Percentiles rank a stretch among this genome's conserved stretches.
Evolutionary conservation across 2,329 filamentous ascomycete species (phyloP).

Genomic region (Calonectria henricotiae): DNA sequence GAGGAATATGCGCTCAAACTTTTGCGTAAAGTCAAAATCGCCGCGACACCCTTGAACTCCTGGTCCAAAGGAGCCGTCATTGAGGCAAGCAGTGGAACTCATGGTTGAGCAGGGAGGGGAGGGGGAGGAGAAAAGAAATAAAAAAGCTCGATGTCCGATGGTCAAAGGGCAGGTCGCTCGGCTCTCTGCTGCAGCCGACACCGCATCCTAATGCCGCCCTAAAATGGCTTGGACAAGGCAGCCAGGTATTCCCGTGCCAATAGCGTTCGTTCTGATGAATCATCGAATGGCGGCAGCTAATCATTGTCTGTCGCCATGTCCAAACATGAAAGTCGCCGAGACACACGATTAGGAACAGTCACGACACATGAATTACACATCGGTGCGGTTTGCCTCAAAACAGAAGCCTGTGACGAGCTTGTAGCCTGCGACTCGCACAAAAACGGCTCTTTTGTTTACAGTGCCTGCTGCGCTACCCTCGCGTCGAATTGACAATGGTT

Average conservation of each 20-base stretch:
- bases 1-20: constrained; percentile 67
- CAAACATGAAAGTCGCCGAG: constrained; percentile 14
- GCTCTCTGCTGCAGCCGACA: neutral
- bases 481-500: too few species aligned
- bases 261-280: neutral
- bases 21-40: constrained; percentile 68
- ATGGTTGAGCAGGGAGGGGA: constrained; percentile 29
- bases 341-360: neutral
- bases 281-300: neutral
- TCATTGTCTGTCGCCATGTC: constrained; percentile 2
- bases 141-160: neutral
- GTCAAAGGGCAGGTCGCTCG: neutral
- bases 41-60: constrained; percentile 64
- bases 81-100: constrained; percentile 53
- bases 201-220: neutral
- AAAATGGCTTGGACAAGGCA: neutral
- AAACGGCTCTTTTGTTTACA: too few species aligned
- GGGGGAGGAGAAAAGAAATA: too few species aligned
- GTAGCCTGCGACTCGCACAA: too few species aligned
- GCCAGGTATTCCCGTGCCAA: neutral
- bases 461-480: too few species aligned
- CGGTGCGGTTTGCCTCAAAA: neutral
- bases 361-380: neutral
- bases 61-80: constrained; percentile 63
- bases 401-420: too few species aligned